Percentiles rank a stretch among this genome's conserved stretches.
These are phyloP conservation scores for Secale cereale DNA, from an alignment of 176 grass and related monocot genomes.

Conservation along the genomic window DNA sequence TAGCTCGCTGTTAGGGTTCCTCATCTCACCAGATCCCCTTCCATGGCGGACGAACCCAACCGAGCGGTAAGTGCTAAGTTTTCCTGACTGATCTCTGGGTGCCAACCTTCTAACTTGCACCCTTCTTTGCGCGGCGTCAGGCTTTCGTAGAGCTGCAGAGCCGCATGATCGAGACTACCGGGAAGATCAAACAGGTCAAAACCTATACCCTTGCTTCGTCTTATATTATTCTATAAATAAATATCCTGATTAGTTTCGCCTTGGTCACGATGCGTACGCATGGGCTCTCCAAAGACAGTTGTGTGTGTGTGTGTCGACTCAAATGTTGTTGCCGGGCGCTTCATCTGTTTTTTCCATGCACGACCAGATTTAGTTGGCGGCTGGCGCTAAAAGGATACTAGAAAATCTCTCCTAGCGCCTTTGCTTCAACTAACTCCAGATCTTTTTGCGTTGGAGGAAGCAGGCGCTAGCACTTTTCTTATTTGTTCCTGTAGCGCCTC, in stretches of 20 bases:
- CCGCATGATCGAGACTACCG: conserved; percentile 63
- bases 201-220: background rate
- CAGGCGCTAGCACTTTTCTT: no score
- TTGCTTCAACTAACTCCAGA: no score
- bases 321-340: no score
- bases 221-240: background rate
- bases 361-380: no score
- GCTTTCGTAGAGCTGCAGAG: conserved; percentile 89
- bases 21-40: background rate
- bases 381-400: no score
- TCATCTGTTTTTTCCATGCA: no score
- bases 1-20: conserved; percentile 40
- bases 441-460: no score
- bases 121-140: conserved; percentile 20
- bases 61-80: conserved; percentile 37
- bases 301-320: no score
- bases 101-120: background rate
- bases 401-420: no score
- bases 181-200: conserved; percentile 79
- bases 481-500: no score
- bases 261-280: background rate
- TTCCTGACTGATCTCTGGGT: background rate
- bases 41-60: conserved; percentile 78
- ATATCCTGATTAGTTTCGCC: background rate
- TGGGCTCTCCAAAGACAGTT: background rate